Percentiles rank a stretch among this genome's conserved stretches.
Evolutionary conservation across 805 yeast species (phyloP).

Genomic region (Nakazawaea molendinolei): DNA sequence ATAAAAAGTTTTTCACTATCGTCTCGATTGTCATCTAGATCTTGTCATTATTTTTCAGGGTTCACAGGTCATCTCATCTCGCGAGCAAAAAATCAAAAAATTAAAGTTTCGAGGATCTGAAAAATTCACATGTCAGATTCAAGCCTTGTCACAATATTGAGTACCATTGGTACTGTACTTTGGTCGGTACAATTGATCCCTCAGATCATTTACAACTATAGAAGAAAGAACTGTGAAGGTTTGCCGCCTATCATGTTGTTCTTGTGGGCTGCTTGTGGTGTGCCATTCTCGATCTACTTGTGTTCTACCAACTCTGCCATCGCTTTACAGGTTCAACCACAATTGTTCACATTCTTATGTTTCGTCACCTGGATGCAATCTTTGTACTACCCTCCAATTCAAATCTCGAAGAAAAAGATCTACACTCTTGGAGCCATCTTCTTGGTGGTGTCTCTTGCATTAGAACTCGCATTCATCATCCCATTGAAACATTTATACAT

Average conservation of each 20-base stretch:
- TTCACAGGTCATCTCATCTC: no score
- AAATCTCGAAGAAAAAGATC: slow-evolving; percentile 6
- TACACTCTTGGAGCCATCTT: slow-evolving; percentile 31
- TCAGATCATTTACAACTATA: slow-evolving; percentile 57
- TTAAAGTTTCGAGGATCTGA: no score
- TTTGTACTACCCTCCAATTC: slow-evolving; percentile 31
- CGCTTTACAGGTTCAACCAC: slow-evolving; percentile 84
- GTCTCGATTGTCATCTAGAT: neutral
- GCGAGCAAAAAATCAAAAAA: no score
- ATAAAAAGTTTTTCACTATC: neutral
- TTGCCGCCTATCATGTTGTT: slow-evolving; percentile 88
- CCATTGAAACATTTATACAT: slow-evolving; percentile 55
- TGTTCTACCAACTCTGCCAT: slow-evolving; percentile 62
- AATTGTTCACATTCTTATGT: slow-evolving; percentile 68
- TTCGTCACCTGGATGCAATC: slow-evolving; percentile 62
- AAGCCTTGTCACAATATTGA: slow-evolving; percentile 65
- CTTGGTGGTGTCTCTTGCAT: slow-evolving; percentile 41
- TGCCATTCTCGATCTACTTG: slow-evolving; percentile 85
- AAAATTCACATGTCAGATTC: slow-evolving; percentile 10
- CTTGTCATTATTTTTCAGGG: neutral
- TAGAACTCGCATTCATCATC: slow-evolving; percentile 65
- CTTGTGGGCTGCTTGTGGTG: slow-evolving; percentile 72
- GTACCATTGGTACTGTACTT: slow-evolving; percentile 82
- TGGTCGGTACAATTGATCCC: slow-evolving; percentile 94
- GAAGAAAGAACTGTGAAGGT: slow-evolving; percentile 78